A percentile compares a stretch with the other conserved stretches of the same genome.
These are phyloP conservation scores for Trichoderma sp. DNA, from an alignment of 2,329 filamentous ascomycete genomes.

Conservation along the genomic window DNA sequence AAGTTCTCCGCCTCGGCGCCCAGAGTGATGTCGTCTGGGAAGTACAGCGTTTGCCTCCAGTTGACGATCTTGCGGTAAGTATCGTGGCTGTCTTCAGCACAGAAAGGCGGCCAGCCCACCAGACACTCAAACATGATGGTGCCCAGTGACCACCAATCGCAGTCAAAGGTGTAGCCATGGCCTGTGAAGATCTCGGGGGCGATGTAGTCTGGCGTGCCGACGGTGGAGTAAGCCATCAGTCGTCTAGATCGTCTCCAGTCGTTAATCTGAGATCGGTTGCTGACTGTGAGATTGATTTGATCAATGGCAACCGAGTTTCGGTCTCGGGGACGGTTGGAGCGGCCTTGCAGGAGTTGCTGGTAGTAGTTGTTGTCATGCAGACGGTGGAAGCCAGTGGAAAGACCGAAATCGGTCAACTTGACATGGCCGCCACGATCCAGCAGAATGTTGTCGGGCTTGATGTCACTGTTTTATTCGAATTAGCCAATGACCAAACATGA, in stretches of 20 bases:
- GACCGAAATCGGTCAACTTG: conserved; percentile 96
- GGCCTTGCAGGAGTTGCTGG: conserved; percentile 87
- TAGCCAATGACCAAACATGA: not conserved
- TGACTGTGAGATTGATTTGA: conserved; percentile 97
- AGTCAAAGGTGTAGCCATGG: conserved; percentile 93
- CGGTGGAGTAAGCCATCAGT: conserved; percentile 96
- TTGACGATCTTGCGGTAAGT: conserved; percentile 99
- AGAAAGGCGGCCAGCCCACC: conserved; percentile 98
- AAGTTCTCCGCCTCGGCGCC: conserved; percentile 88
- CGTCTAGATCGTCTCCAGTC: conserved; percentile 96
- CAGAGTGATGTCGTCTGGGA: conserved; percentile 91
- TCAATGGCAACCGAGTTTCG: conserved; percentile 94
- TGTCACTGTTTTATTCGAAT: conserved; percentile 66
- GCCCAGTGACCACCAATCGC: conserved; percentile 98
- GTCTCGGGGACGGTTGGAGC: conserved; percentile 73
- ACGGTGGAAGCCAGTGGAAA: conserved; percentile 97
- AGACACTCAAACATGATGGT: conserved; percentile 99
- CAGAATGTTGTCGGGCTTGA: conserved; percentile 98
- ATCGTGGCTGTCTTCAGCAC: conserved; percentile 94
- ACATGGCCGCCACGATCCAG: conserved; percentile 95
- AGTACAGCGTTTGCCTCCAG: conserved; percentile 94
- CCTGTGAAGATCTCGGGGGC: conserved; percentile 97
- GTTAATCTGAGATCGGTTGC: conserved; percentile 96
- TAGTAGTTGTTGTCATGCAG: conserved; percentile 98
- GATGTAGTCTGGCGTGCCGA: conserved; percentile 98